Evolutionary conservation across 805 yeast species (phyloP), one percentile per base, ranked within the genome.

Genomic region (Saturnispora gosingensis): DNA sequence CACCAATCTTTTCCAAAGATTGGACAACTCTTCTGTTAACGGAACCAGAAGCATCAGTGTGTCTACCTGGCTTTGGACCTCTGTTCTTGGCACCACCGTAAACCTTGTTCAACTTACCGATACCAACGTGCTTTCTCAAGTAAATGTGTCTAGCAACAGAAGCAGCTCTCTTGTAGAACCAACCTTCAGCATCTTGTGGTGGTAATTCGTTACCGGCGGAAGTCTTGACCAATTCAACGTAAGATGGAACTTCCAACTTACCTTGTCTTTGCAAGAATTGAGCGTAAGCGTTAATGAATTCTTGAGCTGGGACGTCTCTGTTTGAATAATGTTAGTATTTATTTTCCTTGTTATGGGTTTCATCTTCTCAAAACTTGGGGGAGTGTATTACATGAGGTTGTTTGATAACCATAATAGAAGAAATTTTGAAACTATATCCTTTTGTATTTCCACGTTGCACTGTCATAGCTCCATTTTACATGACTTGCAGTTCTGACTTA

Each of bases 241-340:
- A 93, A 76, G 97, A 97, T 81, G 99, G 99, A 70, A 93, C 93
- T 76, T 91, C 98, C 73, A 93, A 85, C 79, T 89, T 90, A 83
- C 98, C 99, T 82, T 95, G 99, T 80, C 98, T 89, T 83, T 93
- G 98, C 79, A 93, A 87, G 88, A 93, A 93, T 74, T 87, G 87
- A 71, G 99, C 98, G 83, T 93, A 93, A 78, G 98, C 96, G 82
- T 88, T 89, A 78, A 93, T 91, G 82, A 93, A 93, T 65, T 88
- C 95, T 86, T 93, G 98, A 77, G 99, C 99, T 80, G 98, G 97
- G 79, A 93, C 99, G 97, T 93, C 99, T 86, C 97, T 89, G 69
- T 67, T 67, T 32, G 72, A 35, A 9, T 25, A 43, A 43, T 42
- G 44, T 34, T 43, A 35, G 43, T 42, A 34, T 27, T 48, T 18